Evolutionary conservation across 352 stramenopile species (phyloP).

Genomic region (Phytophthora cryptogea): DNA sequence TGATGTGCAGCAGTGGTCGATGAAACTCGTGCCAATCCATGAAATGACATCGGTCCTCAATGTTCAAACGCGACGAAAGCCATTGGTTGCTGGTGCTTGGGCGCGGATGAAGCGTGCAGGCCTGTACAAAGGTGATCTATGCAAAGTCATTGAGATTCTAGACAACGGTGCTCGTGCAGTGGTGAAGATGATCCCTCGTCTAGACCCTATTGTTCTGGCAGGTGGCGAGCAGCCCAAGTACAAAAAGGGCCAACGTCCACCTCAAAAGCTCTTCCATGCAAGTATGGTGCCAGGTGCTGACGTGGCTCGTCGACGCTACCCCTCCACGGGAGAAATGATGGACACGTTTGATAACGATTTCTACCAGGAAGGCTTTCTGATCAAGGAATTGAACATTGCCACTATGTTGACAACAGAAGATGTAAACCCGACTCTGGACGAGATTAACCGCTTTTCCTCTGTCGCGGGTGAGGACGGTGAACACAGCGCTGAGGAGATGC

Average conservation of each 20-base stretch:
- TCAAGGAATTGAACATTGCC: slow-evolving; percentile 88
- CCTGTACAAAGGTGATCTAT: slow-evolving; percentile 88
- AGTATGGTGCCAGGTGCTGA: slow-evolving; percentile 71
- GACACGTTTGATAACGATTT: slow-evolving; percentile 89
- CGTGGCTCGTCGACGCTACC: slow-evolving; percentile 69
- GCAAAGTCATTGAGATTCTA: slow-evolving; percentile 87
- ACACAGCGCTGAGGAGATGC: slow-evolving; percentile 66
- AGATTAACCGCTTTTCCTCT: slow-evolving; percentile 89
- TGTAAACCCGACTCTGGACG: slow-evolving; percentile 84
- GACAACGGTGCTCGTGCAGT: slow-evolving; percentile 84
- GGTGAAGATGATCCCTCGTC: slow-evolving; percentile 85
- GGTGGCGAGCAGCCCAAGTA: slow-evolving; percentile 86
- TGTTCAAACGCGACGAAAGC: slow-evolving; percentile 85
- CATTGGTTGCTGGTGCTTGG: slow-evolving; percentile 77
- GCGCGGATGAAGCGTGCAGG: slow-evolving; percentile 86
- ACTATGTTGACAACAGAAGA: slow-evolving; percentile 88
- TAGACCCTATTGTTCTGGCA: slow-evolving; percentile 75
- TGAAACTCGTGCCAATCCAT: slow-evolving; percentile 90
- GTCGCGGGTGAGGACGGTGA: slow-evolving; percentile 69
- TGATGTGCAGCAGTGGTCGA: slow-evolving; percentile 87
- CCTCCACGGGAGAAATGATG: slow-evolving; percentile 83
- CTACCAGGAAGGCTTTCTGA: slow-evolving; percentile 87
- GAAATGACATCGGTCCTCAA: slow-evolving; percentile 91
- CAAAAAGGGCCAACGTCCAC: slow-evolving; percentile 88
- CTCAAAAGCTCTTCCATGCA: slow-evolving; percentile 83